Evolutionary conservation across 2,329 filamentous ascomycete genomes (phyloP), one percentile per base, ranked within the genome.

Genomic region (Alternaria angustiovoidea): DNA sequence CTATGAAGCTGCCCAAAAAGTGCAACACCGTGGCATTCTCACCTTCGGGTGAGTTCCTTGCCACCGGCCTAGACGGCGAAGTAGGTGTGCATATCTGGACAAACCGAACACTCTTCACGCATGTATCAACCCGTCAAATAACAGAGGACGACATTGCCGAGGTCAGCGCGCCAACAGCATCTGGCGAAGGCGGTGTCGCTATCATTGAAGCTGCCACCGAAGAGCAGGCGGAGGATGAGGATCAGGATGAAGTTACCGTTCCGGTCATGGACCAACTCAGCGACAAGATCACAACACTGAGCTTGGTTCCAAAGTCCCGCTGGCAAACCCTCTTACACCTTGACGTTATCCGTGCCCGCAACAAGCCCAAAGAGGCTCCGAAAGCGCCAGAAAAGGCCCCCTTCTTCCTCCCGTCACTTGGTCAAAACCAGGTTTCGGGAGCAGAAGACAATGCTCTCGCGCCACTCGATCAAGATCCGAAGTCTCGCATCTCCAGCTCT

Each of bases 281-380:
- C 75, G 81, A 88, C 4, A 89, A 94, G 60, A 90, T 99, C 80
- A 90, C 94, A 75, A 97, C 94, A 0, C 84, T 99, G 57, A 96
- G 92, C 78, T 80, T 98, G 51, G 90, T 98, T 5, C 96, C 95
- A 11, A 93, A 91, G 77, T 93, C 91, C 63, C 88, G 91, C 70
- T 99, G 95, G 95, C 94, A 98, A 79, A 97, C 93, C 1, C 84
- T 99, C 14, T 84, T 99, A 28, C 92, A 99, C 77, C 85, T 99
- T 2, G 95, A 99, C 74, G 82, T 93, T 26, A 97, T 99, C 75
- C 79, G 94, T 81, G 88, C 93, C 79, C 91, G 95, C 62, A 99
- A 99, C 80, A 96, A 95, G 79, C 95, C 96, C 0, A 94, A 89
- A 66, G 93, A 97, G 78, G 88, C 94, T 0, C 94, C 94, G 16